phyloP scores from a whole-genome alignment of 176 grass and related monocot species.

The Poa annua region DNA sequence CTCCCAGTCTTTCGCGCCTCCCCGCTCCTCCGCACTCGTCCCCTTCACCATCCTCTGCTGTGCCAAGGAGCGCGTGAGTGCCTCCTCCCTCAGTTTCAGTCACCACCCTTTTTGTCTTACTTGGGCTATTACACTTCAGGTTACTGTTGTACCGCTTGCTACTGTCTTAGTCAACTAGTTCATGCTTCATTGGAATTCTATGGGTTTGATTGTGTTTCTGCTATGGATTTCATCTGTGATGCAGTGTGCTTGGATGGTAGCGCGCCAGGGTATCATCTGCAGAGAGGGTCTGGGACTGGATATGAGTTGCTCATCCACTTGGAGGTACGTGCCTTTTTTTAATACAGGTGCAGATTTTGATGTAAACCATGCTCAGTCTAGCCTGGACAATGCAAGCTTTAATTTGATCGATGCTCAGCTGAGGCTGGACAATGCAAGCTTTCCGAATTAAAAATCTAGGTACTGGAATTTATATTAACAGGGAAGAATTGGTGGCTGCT shows the following conservation, averaged over 20 bases:
- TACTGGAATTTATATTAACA: too few species aligned
- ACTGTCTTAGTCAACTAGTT: not conserved
- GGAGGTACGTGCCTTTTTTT: conserved; percentile 46
- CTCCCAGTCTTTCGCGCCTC: conserved; percentile 20
- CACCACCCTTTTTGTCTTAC: not conserved
- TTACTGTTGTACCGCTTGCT: not conserved
- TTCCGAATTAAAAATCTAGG: too few species aligned
- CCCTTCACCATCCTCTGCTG: conserved; percentile 57
- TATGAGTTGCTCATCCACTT: conserved; percentile 64
- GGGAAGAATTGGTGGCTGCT: too few species aligned
- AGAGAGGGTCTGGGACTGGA: conserved; percentile 56
- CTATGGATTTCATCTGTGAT: not conserved
- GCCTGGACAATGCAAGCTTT: not conserved
- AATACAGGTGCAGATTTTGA: not conserved
- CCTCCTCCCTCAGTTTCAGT: too few species aligned
- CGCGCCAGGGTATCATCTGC: conserved; percentile 68
- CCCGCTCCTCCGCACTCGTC: conserved; percentile 53
- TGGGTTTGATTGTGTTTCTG: too few species aligned
- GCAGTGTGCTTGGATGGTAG: conserved; percentile 81
- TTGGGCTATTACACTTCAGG: not conserved
- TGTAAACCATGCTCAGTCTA: not conserved
- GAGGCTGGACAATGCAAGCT: too few species aligned
- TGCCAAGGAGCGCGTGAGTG: conserved; percentile 71
- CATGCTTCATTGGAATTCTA: not conserved
- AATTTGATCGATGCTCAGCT: not conserved